Evolutionary conservation across 495 filamentous ascomycete genomes (phyloP).

Genomic region (Articulospora tetracladia): DNA sequence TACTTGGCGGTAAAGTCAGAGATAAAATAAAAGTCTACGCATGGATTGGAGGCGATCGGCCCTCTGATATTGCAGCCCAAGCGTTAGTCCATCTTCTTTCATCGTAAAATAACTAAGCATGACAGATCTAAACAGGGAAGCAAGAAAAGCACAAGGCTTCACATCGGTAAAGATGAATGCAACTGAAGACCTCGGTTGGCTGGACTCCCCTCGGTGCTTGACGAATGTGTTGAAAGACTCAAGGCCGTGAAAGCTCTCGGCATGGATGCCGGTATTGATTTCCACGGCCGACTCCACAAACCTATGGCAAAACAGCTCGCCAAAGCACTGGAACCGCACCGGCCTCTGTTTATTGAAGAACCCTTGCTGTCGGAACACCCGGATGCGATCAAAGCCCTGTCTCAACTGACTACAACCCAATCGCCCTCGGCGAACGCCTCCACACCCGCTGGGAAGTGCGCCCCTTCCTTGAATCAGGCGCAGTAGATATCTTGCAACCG

Average conservation of each 20-base stretch:
- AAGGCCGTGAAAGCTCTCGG: slow-evolving; percentile 66
- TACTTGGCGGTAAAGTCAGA: slow-evolving; percentile 74
- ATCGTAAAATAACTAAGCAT: slow-evolving; percentile 1
- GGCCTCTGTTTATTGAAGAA: slow-evolving; percentile 79
- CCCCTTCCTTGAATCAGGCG: slow-evolving; percentile 63
- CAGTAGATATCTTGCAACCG: slow-evolving; percentile 72
- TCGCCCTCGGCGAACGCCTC: slow-evolving; percentile 73
- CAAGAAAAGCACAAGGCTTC: slow-evolving; percentile 67
- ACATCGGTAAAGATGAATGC: slow-evolving; percentile 78
- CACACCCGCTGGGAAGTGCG: slow-evolving; percentile 75
- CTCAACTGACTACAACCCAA: slow-evolving; percentile 59
- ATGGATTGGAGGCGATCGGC: slow-evolving; percentile 87
- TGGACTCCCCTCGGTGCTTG: slow-evolving; percentile 66
- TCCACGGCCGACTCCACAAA: slow-evolving; percentile 75
- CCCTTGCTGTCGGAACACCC: slow-evolving; percentile 70
- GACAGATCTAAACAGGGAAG: slow-evolving; percentile 34
- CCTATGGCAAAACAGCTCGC: slow-evolving; percentile 80
- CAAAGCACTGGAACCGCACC: slow-evolving; percentile 63
- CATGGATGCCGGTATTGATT: slow-evolving; percentile 71
- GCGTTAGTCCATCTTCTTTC: slow-evolving; percentile 41
- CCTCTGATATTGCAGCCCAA: slow-evolving; percentile 61
- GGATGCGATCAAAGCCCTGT: slow-evolving; percentile 63
- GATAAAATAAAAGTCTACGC: slow-evolving; percentile 73
- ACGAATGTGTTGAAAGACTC: slow-evolving; percentile 64
- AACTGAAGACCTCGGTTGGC: slow-evolving; percentile 74